Evolutionary conservation across 306 rosid species (phyloP).

Genomic region (Ormosia emarginata): DNA sequence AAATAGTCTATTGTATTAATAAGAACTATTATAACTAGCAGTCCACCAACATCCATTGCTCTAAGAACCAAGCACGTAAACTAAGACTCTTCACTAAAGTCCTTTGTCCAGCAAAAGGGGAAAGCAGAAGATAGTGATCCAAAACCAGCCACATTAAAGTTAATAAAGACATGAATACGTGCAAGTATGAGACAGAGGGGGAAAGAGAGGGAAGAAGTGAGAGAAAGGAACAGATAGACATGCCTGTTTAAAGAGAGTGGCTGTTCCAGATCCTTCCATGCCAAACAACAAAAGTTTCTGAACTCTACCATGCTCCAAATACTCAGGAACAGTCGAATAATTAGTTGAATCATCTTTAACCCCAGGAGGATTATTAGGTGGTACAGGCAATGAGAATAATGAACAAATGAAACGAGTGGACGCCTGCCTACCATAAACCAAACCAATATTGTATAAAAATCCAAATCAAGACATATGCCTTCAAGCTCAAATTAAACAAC

Average conservation of each 20-base stretch:
- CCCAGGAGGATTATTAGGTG: slow-evolving; percentile 57
- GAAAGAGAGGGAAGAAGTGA: neutral
- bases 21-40: slow-evolving; percentile 3
- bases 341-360: slow-evolving; percentile 47
- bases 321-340: slow-evolving; percentile 61
- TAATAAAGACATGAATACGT: neutral
- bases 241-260: slow-evolving; percentile 90
- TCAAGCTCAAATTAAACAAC: slow-evolving; percentile 30
- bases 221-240: slow-evolving; percentile 18
- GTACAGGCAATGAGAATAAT: slow-evolving; percentile 83
- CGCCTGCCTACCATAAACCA: slow-evolving; percentile 95
- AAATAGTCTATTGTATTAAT: neutral
- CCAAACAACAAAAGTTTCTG: slow-evolving; percentile 89
- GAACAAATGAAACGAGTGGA: slow-evolving; percentile 81
- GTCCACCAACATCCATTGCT: slow-evolving; percentile 8
- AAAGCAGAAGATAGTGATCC: neutral
- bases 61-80: slow-evolving; percentile 6
- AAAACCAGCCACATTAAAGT: slow-evolving; percentile 26
- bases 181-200: neutral
- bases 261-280: slow-evolving; percentile 84
- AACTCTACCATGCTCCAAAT: slow-evolving; percentile 71
- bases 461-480: slow-evolving; percentile 41
- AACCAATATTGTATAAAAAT: slow-evolving; percentile 48
- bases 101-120: neutral
- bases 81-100: slow-evolving; percentile 1